These are phyloP conservation scores for Clitoria ternatea DNA, from an alignment of 306 rosid species.

Conservation along the genomic window DNA sequence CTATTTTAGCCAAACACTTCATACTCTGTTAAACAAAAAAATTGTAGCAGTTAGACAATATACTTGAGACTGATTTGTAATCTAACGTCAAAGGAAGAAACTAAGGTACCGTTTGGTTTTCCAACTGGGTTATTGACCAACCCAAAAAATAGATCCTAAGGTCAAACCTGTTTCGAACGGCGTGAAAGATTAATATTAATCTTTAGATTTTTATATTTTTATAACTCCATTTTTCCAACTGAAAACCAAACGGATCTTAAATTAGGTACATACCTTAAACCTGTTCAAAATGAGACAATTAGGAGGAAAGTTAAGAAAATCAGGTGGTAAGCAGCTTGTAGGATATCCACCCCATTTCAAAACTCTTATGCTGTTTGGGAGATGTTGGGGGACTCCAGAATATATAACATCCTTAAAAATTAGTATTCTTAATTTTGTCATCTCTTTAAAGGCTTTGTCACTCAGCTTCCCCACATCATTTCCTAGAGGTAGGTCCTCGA, in stretches of 20 bases:
- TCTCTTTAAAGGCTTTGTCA: constrained; percentile 9
- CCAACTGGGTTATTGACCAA: too few relatives aligned
- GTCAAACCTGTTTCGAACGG: too few relatives aligned
- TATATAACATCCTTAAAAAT: background rate
- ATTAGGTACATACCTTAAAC: background rate
- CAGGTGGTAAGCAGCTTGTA: background rate
- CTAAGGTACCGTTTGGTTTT: too few relatives aligned
- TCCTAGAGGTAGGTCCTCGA: background rate
- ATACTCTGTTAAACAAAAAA: background rate
- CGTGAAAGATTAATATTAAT: too few relatives aligned
- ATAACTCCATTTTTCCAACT: too few relatives aligned
- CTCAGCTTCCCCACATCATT: background rate
- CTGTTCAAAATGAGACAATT: background rate
- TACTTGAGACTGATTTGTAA: background rate
- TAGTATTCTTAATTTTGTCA: constrained; percentile 12
- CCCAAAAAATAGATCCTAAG: too few relatives aligned
- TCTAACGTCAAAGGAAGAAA: background rate
- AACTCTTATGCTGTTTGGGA: constrained; percentile 13
- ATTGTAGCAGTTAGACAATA: background rate
- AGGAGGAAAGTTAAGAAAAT: background rate
- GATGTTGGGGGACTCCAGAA: background rate
- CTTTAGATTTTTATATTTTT: too few relatives aligned
- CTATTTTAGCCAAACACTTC: background rate
- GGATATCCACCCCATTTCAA: background rate
- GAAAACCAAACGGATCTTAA: too few relatives aligned